Percentiles rank a stretch among this genome's conserved stretches.
Evolutionary conservation across 106 monocot species (phyloP).

Genomic region (Gastrodia elata): DNA sequence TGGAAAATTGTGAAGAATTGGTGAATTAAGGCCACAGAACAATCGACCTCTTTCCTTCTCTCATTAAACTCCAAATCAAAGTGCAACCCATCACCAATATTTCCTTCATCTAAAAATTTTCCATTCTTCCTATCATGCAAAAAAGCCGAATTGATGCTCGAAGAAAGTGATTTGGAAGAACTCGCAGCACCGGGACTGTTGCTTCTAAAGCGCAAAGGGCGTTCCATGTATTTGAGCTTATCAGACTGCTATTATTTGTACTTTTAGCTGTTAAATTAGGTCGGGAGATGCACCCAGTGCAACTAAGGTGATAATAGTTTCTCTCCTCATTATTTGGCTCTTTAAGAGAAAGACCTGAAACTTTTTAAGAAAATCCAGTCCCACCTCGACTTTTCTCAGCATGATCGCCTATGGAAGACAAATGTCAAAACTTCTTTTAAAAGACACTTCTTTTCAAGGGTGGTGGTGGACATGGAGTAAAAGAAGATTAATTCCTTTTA

Average conservation of each 20-base stretch:
- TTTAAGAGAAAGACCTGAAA: conserved; percentile 21
- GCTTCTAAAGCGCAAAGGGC: conserved; percentile 16
- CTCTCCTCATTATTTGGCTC: conserved; percentile 27
- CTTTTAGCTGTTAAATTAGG: conserved; percentile 14
- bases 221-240: conserved; percentile 19
- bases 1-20: not conserved
- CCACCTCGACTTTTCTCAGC: conserved; percentile 27
- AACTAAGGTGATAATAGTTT: conserved; percentile 16
- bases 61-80: not conserved
- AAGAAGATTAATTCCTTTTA: not conserved
- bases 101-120: not conserved
- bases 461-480: not conserved
- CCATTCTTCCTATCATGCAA: not conserved
- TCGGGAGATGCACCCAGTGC: conserved; percentile 29
- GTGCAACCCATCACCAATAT: conserved; percentile 10
- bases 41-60: not conserved
- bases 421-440: not conserved
- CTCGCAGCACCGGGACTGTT: conserved; percentile 19
- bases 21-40: not conserved
- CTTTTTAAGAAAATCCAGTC: conserved; percentile 25
- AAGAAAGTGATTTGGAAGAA: conserved; percentile 15
- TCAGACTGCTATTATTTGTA: conserved; percentile 13
- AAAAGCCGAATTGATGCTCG: not conserved
- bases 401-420: conserved; percentile 25
- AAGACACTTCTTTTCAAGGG: not conserved